These are phyloP conservation scores for Flaveria ramosissima DNA, from an alignment of 129 eudicot genomes.

Conservation along the genomic window DNA sequence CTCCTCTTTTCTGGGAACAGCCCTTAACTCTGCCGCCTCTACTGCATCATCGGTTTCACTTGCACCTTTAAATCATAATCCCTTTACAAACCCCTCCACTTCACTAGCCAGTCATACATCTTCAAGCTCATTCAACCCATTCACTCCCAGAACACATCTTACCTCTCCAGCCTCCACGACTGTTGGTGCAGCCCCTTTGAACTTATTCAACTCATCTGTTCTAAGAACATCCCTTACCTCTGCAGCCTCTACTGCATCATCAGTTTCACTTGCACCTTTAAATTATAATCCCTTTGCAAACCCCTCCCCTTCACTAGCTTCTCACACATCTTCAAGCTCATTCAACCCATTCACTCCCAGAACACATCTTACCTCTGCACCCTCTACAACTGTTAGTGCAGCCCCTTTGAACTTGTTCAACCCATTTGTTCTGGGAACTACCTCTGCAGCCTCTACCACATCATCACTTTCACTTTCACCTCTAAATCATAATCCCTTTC, in stretches of 20 bases:
- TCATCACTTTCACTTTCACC: conserved; percentile 10
- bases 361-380: background rate
- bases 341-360: background rate
- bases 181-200: background rate
- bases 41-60: conserved; percentile 10
- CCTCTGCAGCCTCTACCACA: conserved; percentile 3
- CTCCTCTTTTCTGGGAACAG: background rate
- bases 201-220: conserved; percentile 3
- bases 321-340: background rate
- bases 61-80: conserved; percentile 5
- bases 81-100: conserved; percentile 19
- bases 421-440: background rate
- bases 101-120: conserved; percentile 12
- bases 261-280: no score
- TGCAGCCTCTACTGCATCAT: conserved; percentile 2
- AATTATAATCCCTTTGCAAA: no score
- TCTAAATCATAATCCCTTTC: conserved; percentile 5
- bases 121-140: conserved; percentile 14
- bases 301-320: no score
- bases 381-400: background rate
- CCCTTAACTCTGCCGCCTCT: background rate
- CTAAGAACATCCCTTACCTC: background rate
- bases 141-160: background rate
- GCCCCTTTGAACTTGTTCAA: background rate
- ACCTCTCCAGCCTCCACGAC: background rate